These are phyloP conservation scores for Atkinsonella hypoxylon DNA, from an alignment of 2,329 filamentous ascomycete species.

Conservation along the genomic window DNA sequence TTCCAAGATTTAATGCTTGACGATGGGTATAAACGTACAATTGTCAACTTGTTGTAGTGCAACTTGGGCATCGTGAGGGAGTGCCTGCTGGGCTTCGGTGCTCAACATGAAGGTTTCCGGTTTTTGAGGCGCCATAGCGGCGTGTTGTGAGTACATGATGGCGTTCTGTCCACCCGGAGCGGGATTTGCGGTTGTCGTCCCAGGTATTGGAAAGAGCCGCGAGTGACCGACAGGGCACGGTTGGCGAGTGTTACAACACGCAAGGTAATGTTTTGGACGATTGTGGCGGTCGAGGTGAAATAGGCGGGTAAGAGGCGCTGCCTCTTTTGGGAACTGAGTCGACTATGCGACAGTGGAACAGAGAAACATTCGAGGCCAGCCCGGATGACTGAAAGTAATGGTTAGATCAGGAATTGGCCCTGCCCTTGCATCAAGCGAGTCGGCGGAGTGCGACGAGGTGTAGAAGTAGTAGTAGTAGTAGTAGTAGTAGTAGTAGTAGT, in stretches of 20 bases:
- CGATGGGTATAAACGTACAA: constrained; percentile 43
- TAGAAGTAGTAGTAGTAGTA: too few species aligned
- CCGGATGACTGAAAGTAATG: constrained; percentile 22
- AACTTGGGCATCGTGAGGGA: constrained; percentile 93
- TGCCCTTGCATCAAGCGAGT: constrained; percentile 36
- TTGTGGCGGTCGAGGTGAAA: background rate
- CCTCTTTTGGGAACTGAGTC: constrained; percentile 12
- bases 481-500: too few species aligned
- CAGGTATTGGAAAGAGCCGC: background rate
- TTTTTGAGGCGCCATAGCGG: constrained; percentile 86
- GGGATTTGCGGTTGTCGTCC: constrained; percentile 1
- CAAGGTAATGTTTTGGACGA: background rate
- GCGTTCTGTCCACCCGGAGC: constrained; percentile 12
- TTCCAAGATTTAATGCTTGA: background rate
- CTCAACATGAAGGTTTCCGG: constrained; percentile 98
- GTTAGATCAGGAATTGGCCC: constrained; percentile 22
- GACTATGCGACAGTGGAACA: constrained; percentile 11
- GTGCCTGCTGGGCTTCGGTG: constrained; percentile 88
- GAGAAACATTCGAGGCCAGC: constrained; percentile 36
- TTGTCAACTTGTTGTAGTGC: constrained; percentile 98
- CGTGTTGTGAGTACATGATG: constrained; percentile 71
- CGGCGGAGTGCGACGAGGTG: constrained; percentile 17
- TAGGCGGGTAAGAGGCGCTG: constrained; percentile 20
- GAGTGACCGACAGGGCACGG: background rate
- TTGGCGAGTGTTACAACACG: background rate